Base-by-base conservation (phyloP, 768 basidiomycete species). In the Leccinellum rugosiceps region DNA sequence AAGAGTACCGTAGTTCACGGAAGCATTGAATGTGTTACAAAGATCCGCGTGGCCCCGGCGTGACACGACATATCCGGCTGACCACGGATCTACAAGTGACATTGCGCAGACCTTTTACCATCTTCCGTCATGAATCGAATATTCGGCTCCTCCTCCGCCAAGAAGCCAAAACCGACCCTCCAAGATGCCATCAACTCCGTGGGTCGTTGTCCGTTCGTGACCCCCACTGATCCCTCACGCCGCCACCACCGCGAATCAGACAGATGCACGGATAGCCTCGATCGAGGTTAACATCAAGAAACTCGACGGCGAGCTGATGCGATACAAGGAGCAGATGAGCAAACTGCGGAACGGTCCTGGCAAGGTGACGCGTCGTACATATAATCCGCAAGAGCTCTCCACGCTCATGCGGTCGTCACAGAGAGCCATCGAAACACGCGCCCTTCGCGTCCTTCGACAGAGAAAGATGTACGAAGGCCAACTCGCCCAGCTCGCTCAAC, bases 231-330 rank as follows among this genome's bases (percentile, higher is more conserved):
- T 43, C 52, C 13, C 52, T 45, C 34, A 63, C 51, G 47, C 10
- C 41, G 32, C 41, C 32, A n/a, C n/a, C n/a, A 46, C 7, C 41
- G 49, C 46, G 3, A 13, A 34, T 6, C 61, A 97, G 94, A 97
- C 94, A 70, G 95, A 98, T 71, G 72, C 83, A 1, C 86, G 95
- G 53, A 81, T 92, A 71, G 85, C 86, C 26, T 86, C 90, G 13
- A 90, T 97, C 60, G 94, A 99, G 72, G 95, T 98, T 71, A 99
- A 98, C 78, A 78, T 99, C 64, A 90, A 88, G 77, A 99, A 98
- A 73, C 82, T 99, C 28, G 95, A 98, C 67, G 95, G 87, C 6
- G 97, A 99, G 69, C 82, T 99, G 19, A 80, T 78, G 49, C 80
- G 90, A 38, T 98, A 97, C 78, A 94, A 94, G 73, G 93, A 95